Evolutionary conservation across 805 yeast species (phyloP), one percentile per base, ranked within the genome.

Genomic region (Wickerhamiella kazuoi): DNA sequence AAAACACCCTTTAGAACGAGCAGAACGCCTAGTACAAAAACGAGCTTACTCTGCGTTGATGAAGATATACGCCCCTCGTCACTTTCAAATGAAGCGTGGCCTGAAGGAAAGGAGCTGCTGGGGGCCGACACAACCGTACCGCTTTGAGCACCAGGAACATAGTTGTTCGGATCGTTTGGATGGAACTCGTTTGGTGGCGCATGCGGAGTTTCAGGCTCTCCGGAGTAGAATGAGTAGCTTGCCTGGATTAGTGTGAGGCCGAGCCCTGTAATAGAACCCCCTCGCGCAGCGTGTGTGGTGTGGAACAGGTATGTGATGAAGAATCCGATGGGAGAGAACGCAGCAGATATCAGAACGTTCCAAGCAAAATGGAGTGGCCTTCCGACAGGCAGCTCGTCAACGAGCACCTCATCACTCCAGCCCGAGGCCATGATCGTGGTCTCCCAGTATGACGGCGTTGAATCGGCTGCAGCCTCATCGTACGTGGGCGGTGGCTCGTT

Each of bases 381-480:
- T 2, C 98, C 98, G 23, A 87, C 97, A 0, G 98, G 97, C 47
- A 90, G 64, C 0, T 96, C 97, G 48, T 87, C 94, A 24, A 90
- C 83, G 58, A 82, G 82, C 16, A 90, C 76, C 56, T 87, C 97
- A 53, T 90, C 96, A 28, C 64, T 67, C 57, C 64, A 63, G 7
- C 77, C 83, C 4, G 93, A 80, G 4, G 82, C 71, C 53, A 84
- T 68, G 32, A 82, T 74, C 0, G 90, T 72, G 6, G 86, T 73
- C 57, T 90, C 98, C 93, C 96, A 90, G 59, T 90, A 90, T 30
- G 94, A 94, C 0, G 98, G 98, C 0, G 93, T 74, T 14, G 90
- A 72, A 55, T 90, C 98, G 3, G 83, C 79, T 0, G 94, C 82
- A 0, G 94, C 97, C 54, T 86, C 97, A 41, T 82, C 95, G 59